These are phyloP conservation scores for Metschnikowia cubensis DNA, from an alignment of 805 yeast species.

Conservation along the genomic window DNA sequence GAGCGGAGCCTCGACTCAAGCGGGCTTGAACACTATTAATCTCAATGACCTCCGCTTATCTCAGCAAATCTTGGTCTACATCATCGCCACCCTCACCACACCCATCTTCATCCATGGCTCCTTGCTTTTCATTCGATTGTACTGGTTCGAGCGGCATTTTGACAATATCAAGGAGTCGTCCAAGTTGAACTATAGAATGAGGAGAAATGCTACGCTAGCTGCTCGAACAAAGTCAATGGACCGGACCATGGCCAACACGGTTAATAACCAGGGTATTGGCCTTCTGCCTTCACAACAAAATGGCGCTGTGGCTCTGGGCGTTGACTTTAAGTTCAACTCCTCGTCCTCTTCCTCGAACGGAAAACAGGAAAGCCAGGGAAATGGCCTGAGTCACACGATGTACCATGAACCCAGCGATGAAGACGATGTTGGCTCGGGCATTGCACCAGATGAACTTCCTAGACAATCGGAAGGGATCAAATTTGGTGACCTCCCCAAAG, in stretches of 20 bases:
- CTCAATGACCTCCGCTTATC: slow-evolving; percentile 59
- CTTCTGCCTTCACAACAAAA: slow-evolving; percentile 2
- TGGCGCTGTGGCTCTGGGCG: background rate
- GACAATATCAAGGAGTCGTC: slow-evolving; percentile 76
- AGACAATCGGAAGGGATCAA: slow-evolving; percentile 36
- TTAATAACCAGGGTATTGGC: slow-evolving; percentile 31
- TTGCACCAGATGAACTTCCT: background rate
- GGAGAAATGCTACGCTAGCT: slow-evolving; percentile 72
- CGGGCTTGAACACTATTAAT: slow-evolving; percentile 83
- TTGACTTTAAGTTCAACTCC: background rate
- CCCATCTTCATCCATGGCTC: slow-evolving; percentile 86
- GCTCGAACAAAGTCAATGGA: slow-evolving; percentile 41
- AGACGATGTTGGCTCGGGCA: slow-evolving; percentile 14
- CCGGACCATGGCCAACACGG: slow-evolving; percentile 26
- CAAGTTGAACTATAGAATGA: slow-evolving; percentile 73
- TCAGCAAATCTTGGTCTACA: slow-evolving; percentile 75
- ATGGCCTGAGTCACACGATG: slow-evolving; percentile 22
- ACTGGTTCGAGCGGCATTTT: slow-evolving; percentile 86
- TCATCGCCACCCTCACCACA: slow-evolving; percentile 63
- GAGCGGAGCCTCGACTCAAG: slow-evolving; percentile 79
- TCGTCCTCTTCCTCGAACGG: slow-evolving; percentile 12
- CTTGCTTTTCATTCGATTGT: slow-evolving; percentile 70
- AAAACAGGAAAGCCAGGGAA: slow-evolving; percentile 7
- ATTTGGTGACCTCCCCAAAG: slow-evolving; percentile 59
- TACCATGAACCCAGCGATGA: slow-evolving; percentile 44